A percentile compares a stretch with the other conserved stretches of the same genome.
These are phyloP conservation scores for Fusarium subglutinans DNA, from an alignment of 2,329 filamentous ascomycete species.

Conservation along the genomic window DNA sequence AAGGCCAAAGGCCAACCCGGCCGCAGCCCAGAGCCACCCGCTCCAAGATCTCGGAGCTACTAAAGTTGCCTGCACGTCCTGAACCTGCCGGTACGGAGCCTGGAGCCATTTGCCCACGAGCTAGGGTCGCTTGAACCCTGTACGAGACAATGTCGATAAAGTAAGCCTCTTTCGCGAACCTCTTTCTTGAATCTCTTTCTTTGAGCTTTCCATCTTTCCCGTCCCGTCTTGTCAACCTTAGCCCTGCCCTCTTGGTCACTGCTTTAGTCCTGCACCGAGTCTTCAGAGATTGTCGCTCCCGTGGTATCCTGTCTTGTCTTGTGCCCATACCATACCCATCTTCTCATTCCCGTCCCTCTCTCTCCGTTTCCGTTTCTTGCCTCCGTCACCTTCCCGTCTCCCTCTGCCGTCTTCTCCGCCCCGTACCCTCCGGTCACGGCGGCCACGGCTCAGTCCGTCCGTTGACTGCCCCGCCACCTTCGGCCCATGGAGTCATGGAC, in stretches of 20 bases:
- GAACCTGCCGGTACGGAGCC: constrained; percentile 44
- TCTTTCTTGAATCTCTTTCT: constrained; percentile 36
- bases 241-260: constrained; percentile 24
- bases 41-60: constrained; percentile 46
- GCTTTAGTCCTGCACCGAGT: constrained; percentile 16
- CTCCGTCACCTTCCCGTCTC: constrained; percentile 24
- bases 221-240: constrained; percentile 28
- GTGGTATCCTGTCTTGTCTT: constrained; percentile 10
- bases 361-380: constrained; percentile 26
- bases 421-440: constrained; percentile 32
- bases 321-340: constrained; percentile 21
- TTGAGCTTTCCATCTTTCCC: constrained; percentile 35
- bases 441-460: constrained; percentile 38
- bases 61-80: constrained; percentile 45
- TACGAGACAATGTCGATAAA: constrained; percentile 63
- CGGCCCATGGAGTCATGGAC: constrained; percentile 49
- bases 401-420: constrained; percentile 29
- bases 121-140: constrained; percentile 49
- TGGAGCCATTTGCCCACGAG: constrained; percentile 45
- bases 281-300: constrained; percentile 17
- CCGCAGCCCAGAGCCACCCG: constrained; percentile 40
- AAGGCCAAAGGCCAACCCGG: constrained; percentile 38
- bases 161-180: constrained; percentile 54
- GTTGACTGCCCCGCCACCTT: constrained; percentile 41
- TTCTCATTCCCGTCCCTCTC: constrained; percentile 8